Conservation (phyloP, 305 asterid species). For the Andrographis paniculata region DNA sequence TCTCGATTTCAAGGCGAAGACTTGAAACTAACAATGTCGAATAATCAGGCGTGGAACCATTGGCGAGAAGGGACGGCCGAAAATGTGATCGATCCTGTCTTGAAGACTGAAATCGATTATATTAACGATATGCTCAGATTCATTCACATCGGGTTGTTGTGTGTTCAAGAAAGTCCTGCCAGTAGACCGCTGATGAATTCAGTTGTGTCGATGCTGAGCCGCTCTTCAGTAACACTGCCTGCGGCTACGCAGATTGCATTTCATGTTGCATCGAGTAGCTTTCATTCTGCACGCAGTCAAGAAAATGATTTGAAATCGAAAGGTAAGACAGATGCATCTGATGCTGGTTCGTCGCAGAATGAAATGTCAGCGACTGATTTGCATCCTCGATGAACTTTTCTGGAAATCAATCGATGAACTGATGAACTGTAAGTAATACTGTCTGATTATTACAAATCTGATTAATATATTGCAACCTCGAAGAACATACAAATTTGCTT, state of each 20-base stretch:
- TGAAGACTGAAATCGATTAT: slow-evolving; percentile 15
- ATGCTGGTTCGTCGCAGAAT: not conserved
- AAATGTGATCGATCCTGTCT: slow-evolving; percentile 21
- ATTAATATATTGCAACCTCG: no score
- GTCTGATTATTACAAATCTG: no score
- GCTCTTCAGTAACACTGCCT: slow-evolving; percentile 23
- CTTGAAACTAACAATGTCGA: not conserved
- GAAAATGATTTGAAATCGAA: not conserved
- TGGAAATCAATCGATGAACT: not conserved
- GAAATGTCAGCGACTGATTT: not conserved
- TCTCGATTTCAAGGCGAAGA: no score
- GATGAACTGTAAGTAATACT: no score
- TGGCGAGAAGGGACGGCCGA: slow-evolving; percentile 25
- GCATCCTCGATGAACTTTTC: not conserved
- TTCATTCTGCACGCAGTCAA: not conserved
- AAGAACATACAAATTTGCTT: no score
- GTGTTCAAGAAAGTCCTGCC: slow-evolving; percentile 33
- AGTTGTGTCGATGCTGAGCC: slow-evolving; percentile 30
- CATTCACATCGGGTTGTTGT: slow-evolving; percentile 37
- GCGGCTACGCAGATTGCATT: slow-evolving; percentile 28
- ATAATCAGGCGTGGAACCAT: slow-evolving; percentile 34
- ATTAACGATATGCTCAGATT: slow-evolving; percentile 27
- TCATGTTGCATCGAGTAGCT: slow-evolving; percentile 9
- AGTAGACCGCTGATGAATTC: slow-evolving; percentile 36
- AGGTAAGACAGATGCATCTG: not conserved